Evolutionary conservation across 345 rosid species (phyloP), one percentile per base, ranked within the genome.

Genomic region (Mercurialis annua): DNA sequence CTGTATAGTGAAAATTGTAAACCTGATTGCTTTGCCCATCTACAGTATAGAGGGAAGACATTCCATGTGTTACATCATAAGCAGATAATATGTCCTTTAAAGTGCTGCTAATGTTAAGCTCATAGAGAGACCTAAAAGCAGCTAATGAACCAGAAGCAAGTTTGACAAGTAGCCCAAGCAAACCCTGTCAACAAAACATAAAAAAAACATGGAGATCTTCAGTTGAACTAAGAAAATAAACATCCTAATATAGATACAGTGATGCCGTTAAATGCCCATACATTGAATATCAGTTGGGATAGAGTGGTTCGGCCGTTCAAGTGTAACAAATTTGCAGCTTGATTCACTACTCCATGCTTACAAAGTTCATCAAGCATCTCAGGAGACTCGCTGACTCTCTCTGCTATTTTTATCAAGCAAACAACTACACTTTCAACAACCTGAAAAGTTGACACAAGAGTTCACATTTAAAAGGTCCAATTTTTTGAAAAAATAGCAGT

Each of bases 81-180:
- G 82, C 73, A 48, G 96, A 81, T 73, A 93, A 75, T 49, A 90
- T 81, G 72, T 86, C 96, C 84, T 90, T 93, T 81, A 93, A 68
- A 40, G 76, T 76, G 79, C 79, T 73, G 74, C 92, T 85, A 69
- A 90, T 85, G 59, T 89, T 85, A 66, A 89, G 94, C 79, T 90
- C 97, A 72, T 90, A 81, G 3, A 93, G 81, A 50, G 78, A 78
- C 76, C 69, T 86, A 77, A 93, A 93, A 73, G 92, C 97, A 67
- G 79, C 72, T 67, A 77, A 34, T 62, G 97, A 90, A 71, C 95
- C 90, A 68, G 85, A 80, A 68, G 85, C 77, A 56, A 90, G 86
- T 77, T 86, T 90, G 72, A 76, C 87, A 71, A 93, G 96, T 75
- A 93, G 72, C 67, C 96, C 95, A 71, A 93, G 85, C 81, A 93